A percentile compares a stretch with the other conserved stretches of the same genome.
Evolutionary conservation across 2,329 filamentous ascomycete genomes (phyloP).

Genomic region (Aureobasidium vineae): DNA sequence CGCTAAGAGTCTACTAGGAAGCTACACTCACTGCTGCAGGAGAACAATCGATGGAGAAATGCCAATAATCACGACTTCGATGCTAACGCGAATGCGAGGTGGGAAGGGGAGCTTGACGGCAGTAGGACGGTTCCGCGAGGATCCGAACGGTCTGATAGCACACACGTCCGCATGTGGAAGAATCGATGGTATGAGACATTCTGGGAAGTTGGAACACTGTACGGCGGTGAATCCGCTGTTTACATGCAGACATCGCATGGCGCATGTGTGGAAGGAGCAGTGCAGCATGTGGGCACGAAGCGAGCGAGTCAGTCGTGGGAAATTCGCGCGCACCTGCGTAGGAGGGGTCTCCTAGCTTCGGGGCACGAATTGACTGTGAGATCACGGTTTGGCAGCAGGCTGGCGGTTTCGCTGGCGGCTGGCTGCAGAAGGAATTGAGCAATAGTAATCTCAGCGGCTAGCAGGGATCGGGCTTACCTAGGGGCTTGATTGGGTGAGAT

Average conservation of each 20-base stretch:
- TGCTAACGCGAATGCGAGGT: conserved; percentile 8
- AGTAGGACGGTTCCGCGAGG: background rate
- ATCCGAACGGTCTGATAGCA: background rate
- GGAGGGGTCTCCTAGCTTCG: background rate
- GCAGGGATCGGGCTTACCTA: conserved; percentile 17
- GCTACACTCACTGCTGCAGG: background rate
- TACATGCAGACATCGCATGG: conserved; percentile 11
- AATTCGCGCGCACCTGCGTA: background rate
- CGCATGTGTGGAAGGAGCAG: background rate
- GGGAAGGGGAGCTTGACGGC: background rate
- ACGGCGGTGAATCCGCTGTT: background rate
- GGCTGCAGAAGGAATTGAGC: conserved; percentile 6
- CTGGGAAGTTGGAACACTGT: background rate
- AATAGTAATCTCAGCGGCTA: background rate
- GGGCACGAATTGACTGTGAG: background rate
- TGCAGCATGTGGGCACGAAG: background rate
- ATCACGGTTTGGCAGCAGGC: background rate
- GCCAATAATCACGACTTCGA: background rate
- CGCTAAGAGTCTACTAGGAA: background rate
- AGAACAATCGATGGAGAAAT: background rate
- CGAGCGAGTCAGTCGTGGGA: conserved; percentile 9
- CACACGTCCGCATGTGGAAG: background rate
- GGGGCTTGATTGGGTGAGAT: conserved; percentile 6
- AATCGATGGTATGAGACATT: background rate
- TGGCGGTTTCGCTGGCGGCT: conserved; percentile 8